These are phyloP conservation scores for Selaginella tamariscina DNA, from an alignment of 75 land plant genomes.

Conservation along the genomic window DNA sequence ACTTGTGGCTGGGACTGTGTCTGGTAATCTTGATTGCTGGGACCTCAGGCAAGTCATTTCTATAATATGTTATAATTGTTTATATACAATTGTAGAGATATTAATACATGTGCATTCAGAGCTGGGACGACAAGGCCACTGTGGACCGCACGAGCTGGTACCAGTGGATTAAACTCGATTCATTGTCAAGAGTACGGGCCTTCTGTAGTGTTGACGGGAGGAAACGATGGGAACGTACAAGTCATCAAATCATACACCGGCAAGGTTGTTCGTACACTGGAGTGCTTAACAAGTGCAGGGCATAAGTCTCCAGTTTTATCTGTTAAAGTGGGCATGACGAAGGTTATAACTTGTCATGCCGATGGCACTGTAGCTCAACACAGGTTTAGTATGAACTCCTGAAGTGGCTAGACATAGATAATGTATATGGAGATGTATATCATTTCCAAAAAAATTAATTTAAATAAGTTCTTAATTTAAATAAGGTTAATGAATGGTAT, in stretches of 20 bases:
- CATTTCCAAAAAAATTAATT: too few relatives aligned
- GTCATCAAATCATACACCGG: neutral
- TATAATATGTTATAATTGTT: neutral
- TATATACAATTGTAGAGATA: neutral
- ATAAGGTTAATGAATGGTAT: too few relatives aligned
- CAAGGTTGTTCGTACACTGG: neutral
- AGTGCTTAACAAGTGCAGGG: neutral
- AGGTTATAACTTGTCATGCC: slow-evolving; percentile 62
- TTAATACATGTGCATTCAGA: neutral
- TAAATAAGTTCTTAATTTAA: too few relatives aligned
- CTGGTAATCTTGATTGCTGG: slow-evolving; percentile 23
- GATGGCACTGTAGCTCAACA: slow-evolving; percentile 41
- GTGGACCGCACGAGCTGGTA: neutral
- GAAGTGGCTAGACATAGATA: too few relatives aligned
- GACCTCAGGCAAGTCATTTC: slow-evolving; percentile 20
- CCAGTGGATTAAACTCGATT: neutral
- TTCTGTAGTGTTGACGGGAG: neutral
- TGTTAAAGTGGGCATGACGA: slow-evolving; percentile 59
- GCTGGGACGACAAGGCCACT: neutral
- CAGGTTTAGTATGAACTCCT: too few relatives aligned
- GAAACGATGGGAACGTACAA: neutral
- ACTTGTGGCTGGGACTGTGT: slow-evolving; percentile 22
- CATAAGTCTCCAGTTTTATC: slow-evolving; percentile 39
- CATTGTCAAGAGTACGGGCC: neutral
- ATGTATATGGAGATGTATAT: too few relatives aligned